Base-by-base conservation (phyloP, 176 grass and related monocot species). In the Avena eriantha region DNA sequence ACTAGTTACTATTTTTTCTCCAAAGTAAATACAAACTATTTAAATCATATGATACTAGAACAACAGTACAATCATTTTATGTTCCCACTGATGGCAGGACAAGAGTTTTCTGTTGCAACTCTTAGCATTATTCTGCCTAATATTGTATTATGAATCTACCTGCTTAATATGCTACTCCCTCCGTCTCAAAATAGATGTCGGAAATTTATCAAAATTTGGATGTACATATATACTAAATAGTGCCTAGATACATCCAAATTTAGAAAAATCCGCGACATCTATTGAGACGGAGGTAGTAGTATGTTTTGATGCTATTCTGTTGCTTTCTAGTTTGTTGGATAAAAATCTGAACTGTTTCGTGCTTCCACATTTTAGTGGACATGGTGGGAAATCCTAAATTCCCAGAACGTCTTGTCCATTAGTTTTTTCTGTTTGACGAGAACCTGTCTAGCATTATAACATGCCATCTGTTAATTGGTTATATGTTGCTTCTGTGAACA, bases 391-490 rank as follows among this genome's bases (percentile, higher is more conserved):
- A 45, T 70, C 34, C 2, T 54, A 64, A 8, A 46, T 78, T 82
- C 10, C 17, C 1, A 34, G 34, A 56, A 23, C 18, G 63, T 36
- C 13, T 41, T 21, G 55, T 36, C 56, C 31, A 68, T 46, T 78
- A 67, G 51, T 83, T 78, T 5, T 64, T 45, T 72, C 29, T 83
- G 22, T 86, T 64, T 78, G 46, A 53, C 31, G 35, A 43, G 17
- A 72, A 66, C 48, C 51, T 78, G 54, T 39, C 63, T 57, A 77
- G 16, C 15, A 64, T 50, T 82, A 60, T 18, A 17, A 35, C 31
- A 76, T 82, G 26, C 11, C 50, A 50, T 10, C 19, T 85, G 16
- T 77, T 77, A 35, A 41, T 41, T 41, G 6, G 39, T 41, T 69
- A 29, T 18, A 34, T 84, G 50, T 35, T 80, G 23, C 26, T 39